Conservation (phyloP, 371 early-diverging fungal genomes). For the Mucor saturninus region DNA sequence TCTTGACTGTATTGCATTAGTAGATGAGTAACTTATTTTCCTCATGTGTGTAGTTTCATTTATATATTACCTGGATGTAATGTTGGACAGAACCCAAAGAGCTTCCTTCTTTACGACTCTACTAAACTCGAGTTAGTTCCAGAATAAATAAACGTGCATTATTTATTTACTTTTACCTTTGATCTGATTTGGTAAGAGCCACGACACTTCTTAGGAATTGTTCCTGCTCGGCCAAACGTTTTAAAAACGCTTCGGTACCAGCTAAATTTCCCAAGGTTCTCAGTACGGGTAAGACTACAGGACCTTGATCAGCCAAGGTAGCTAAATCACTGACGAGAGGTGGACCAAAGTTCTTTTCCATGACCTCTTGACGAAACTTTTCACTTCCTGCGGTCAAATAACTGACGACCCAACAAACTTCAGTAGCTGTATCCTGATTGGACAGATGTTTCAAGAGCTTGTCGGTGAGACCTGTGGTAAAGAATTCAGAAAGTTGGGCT, state of each 20-base stretch:
- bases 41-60: not conserved
- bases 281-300: slow-evolving; percentile 61
- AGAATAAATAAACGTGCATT: not conserved
- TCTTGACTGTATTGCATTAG: slow-evolving; percentile 6
- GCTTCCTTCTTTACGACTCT: slow-evolving; percentile 76
- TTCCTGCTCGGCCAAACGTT: slow-evolving; percentile 39
- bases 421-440: slow-evolving; percentile 59
- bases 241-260: slow-evolving; percentile 60
- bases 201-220: slow-evolving; percentile 59
- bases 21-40: slow-evolving; percentile 7
- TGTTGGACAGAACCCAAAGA: slow-evolving; percentile 75
- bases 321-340: slow-evolving; percentile 35
- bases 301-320: slow-evolving; percentile 39
- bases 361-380: slow-evolving; percentile 49
- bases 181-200: slow-evolving; percentile 55
- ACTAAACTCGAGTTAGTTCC: slow-evolving; percentile 20
- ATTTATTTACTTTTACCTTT: slow-evolving; percentile 44
- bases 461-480: slow-evolving; percentile 9
- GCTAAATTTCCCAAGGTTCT: slow-evolving; percentile 73
- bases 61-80: slow-evolving; percentile 62
- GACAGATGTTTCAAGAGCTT: slow-evolving; percentile 24
- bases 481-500: slow-evolving; percentile 36
- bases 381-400: slow-evolving; percentile 71
- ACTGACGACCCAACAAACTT: slow-evolving; percentile 73
- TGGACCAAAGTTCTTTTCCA: slow-evolving; percentile 49